Conservation (phyloP, 306 rosid species). For the Prunus kanzakura region DNA sequence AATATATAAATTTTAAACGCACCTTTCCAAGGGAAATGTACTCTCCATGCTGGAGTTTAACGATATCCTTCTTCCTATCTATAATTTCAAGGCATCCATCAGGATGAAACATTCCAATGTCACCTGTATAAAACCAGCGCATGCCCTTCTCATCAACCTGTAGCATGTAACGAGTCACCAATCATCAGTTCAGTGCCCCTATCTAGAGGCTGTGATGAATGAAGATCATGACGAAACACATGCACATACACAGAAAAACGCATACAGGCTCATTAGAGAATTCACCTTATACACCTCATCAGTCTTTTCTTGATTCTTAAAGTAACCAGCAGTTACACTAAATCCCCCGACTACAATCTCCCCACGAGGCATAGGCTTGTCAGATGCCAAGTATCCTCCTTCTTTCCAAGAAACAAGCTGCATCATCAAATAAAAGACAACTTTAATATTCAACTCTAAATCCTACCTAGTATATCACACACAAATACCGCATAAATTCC, state of each 20-base stretch:
- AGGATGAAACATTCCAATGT: slow-evolving; percentile 76
- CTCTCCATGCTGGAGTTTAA: slow-evolving; percentile 97
- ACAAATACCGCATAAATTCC: not conserved
- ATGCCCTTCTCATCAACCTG: slow-evolving; percentile 82
- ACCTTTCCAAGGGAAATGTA: slow-evolving; percentile 95
- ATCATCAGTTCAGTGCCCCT: not conserved
- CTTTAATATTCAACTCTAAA: slow-evolving; percentile 17
- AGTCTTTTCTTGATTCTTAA: slow-evolving; percentile 75
- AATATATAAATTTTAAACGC: slow-evolving; percentile 12
- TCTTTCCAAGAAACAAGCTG: slow-evolving; percentile 97
- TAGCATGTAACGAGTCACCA: slow-evolving; percentile 10
- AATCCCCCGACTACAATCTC: slow-evolving; percentile 84
- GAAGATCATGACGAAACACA: slow-evolving; percentile 5
- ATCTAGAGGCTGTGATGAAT: slow-evolving; percentile 12
- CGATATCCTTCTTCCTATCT: slow-evolving; percentile 91
- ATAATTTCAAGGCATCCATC: slow-evolving; percentile 93
- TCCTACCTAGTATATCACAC: not conserved
- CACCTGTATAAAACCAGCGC: slow-evolving; percentile 87
- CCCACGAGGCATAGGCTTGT: slow-evolving; percentile 94
- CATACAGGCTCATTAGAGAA: not conserved
- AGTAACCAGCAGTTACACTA: slow-evolving; percentile 85
- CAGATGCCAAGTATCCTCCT: slow-evolving; percentile 75
- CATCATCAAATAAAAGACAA: slow-evolving; percentile 26
- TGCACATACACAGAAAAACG: not conserved
- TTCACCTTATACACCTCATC: slow-evolving; percentile 80